Percentiles rank a stretch among this genome's conserved stretches.
Conservation (phyloP, 768 basidiomycete genomes). For the Leccinum boreale region DNA sequence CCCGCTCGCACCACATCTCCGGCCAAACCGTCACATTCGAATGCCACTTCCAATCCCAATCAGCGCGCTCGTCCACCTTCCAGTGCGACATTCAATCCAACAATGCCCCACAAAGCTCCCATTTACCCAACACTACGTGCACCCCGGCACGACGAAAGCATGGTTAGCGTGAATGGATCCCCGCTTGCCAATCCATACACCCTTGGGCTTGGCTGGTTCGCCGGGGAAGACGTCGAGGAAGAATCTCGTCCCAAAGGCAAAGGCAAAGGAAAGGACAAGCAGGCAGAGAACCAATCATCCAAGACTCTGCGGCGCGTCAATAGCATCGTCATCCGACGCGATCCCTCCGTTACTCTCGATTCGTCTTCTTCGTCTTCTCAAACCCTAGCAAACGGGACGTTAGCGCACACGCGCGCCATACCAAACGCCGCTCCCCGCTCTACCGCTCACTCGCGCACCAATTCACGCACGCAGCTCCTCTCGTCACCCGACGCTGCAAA, state of each 20-base stretch:
- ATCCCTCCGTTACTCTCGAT: slow-evolving; percentile 46
- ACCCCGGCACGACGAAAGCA: slow-evolving; percentile 70
- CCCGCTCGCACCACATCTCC: slow-evolving; percentile 51
- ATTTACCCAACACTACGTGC: slow-evolving; percentile 51
- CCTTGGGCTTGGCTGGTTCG: slow-evolving; percentile 61
- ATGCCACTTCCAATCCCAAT: not conserved
- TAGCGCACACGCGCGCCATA: slow-evolving; percentile 15
- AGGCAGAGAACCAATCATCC: slow-evolving; percentile 9
- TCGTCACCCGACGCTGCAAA: not conserved
- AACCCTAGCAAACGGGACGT: slow-evolving; percentile 14
- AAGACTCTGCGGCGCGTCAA: slow-evolving; percentile 42
- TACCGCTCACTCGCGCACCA: slow-evolving; percentile 39
- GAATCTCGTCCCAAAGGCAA: slow-evolving; percentile 11
- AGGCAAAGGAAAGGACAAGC: slow-evolving; percentile 26
- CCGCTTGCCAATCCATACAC: slow-evolving; percentile 78
- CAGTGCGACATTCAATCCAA: slow-evolving; percentile 68
- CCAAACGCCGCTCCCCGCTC: not conserved
- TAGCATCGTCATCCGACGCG: slow-evolving; percentile 59
- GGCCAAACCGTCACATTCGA: slow-evolving; percentile 34
- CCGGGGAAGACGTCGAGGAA: slow-evolving; percentile 30
- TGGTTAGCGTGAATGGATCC: slow-evolving; percentile 81
- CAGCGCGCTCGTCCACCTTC: slow-evolving; percentile 48
- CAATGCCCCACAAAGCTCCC: slow-evolving; percentile 43
- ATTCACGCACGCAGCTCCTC: slow-evolving; percentile 31
- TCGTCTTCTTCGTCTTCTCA: slow-evolving; percentile 28